Base-by-base conservation (phyloP, 2,329 filamentous ascomycete genomes). In the Decorospora gaudefroyi region DNA sequence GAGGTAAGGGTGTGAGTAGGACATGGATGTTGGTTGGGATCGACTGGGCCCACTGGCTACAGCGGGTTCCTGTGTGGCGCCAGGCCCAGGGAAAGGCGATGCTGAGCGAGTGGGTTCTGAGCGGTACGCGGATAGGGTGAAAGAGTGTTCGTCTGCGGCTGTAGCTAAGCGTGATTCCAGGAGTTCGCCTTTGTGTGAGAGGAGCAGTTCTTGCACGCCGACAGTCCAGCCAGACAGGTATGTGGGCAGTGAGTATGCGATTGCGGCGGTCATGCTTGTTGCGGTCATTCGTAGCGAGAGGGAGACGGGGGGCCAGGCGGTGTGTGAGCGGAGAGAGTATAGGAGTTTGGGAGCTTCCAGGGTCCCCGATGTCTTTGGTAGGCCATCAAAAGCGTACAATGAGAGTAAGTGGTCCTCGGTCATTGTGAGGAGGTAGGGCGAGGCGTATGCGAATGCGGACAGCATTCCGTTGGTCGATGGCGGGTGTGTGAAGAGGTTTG, bases 181-280 rank as follows among this genome's bases (percentile, higher is more conserved):
- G 0, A 81, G 65, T 10, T 70, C 71, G 5, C 80, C 79, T 32
- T 71, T 65, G 36, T 68, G 68, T 22, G 70, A 71, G n/a, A 95
- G 78, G 45, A 86, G 84, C 29, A 96, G 75, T 68, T 96, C 92
- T 68, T 97, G 92, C n/a, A 97, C 82, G 2, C 90, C 91, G 11
- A 96, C 80, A 6, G 87, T 90, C 88, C 91, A 96, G 18, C 90
- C 90, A 29, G 83, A 84, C 3, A 85, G 77, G 57, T 84, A 82
- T 2, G 87, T 87, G 11, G 86, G 84, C 53, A 95, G 83, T 0
- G 88, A 88, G 67, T 95, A 96, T 1, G 89, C 91, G 46, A 96
- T 87, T 0, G 88, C 90, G 2, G 89, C 87, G n/a, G 90, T 80
- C 12, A 89, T 81, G 8, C 80, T 81, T 3, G 75, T 73, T 0